Evolutionary conservation across 768 basidiomycete species (phyloP).

Genomic region (Termitomyces sp.): DNA sequence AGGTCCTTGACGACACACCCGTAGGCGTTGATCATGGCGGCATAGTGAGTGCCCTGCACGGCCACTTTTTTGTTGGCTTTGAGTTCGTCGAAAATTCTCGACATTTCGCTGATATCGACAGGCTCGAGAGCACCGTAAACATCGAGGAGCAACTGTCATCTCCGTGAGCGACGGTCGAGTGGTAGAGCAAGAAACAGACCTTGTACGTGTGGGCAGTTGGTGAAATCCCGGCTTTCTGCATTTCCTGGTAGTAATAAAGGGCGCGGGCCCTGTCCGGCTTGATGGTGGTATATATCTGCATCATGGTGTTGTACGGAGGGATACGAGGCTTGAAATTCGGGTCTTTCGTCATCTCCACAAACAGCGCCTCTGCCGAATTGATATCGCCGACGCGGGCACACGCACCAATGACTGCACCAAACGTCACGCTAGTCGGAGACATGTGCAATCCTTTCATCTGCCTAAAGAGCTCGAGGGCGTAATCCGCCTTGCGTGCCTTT

Average conservation of each 20-base stretch:
- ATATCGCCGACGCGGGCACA: constrained; percentile 92
- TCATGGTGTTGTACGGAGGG: constrained; percentile 98
- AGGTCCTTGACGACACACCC: constrained; percentile 79
- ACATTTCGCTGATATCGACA: constrained; percentile 59
- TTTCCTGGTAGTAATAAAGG: constrained; percentile 66
- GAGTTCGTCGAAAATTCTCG: constrained; percentile 72
- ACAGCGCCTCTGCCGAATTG: constrained; percentile 73
- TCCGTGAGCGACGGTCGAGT: constrained; percentile 5
- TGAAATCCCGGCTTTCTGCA: constrained; percentile 52
- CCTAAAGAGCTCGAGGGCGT: constrained; percentile 82
- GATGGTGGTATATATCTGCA: constrained; percentile 92
- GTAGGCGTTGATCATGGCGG: constrained; percentile 83
- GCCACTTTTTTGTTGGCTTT: constrained; percentile 38
- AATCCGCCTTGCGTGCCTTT: constrained; percentile 90
- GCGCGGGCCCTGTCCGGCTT: constrained; percentile 80
- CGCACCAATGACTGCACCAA: constrained; percentile 90
- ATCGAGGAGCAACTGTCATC: constrained; percentile 73
- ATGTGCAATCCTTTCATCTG: constrained; percentile 65
- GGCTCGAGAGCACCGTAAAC: constrained; percentile 85
- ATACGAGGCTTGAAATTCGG: constrained; percentile 81
- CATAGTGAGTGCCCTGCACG: constrained; percentile 51
- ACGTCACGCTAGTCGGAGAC: constrained; percentile 87
- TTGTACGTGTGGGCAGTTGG: constrained; percentile 96
- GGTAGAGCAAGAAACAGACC: constrained; percentile 30
- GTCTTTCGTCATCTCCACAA: constrained; percentile 74